Percentiles rank a stretch among this genome's conserved stretches.
phyloP scores from a whole-genome alignment of 768 basidiomycete genomes.

The Galerina sulciceps region DNA sequence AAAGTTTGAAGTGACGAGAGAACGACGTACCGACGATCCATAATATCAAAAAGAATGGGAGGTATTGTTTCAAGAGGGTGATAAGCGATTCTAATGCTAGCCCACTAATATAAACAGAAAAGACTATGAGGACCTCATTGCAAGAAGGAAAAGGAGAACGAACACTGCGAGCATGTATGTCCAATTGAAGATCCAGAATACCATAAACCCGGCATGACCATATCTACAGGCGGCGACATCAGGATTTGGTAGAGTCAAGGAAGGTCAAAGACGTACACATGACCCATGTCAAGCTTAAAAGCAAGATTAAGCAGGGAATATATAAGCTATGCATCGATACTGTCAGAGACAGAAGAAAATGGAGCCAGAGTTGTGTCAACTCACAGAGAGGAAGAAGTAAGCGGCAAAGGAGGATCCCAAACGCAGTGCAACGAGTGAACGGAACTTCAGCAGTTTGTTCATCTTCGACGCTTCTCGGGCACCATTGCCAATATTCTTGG shows the following conservation, averaged over 20 bases:
- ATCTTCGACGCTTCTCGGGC: conserved; percentile 44
- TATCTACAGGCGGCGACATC: conserved; percentile 35
- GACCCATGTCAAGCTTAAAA: conserved; percentile 59
- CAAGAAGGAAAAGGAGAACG: conserved; percentile 18
- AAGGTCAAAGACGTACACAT: conserved; percentile 38
- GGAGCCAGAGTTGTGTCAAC: neutral
- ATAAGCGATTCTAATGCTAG: conserved; percentile 66
- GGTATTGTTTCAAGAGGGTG: conserved; percentile 59
- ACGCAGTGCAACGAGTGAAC: conserved; percentile 36
- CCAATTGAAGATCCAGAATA: conserved; percentile 78
- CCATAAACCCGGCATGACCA: conserved; percentile 56
- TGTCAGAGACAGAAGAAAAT: neutral
- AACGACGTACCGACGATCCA: conserved; percentile 65
- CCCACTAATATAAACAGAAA: conserved; percentile 42
- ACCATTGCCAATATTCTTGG: conserved; percentile 35
- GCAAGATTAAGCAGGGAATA: conserved; percentile 64
- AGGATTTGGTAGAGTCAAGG: conserved; percentile 23
- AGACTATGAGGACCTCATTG: neutral
- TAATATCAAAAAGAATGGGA: conserved; percentile 66
- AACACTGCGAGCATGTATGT: conserved; percentile 64
- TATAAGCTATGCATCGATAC: conserved; percentile 41
- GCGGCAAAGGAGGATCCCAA: conserved; percentile 30
- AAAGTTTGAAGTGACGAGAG: neutral
- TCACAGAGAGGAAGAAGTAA: conserved; percentile 44
- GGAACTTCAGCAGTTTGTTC: conserved; percentile 30